A percentile compares a stretch with the other conserved stretches of the same genome.
Conservation (phyloP, 1,284 basidiomycete genomes). For the Gomphus bonarii region DNA sequence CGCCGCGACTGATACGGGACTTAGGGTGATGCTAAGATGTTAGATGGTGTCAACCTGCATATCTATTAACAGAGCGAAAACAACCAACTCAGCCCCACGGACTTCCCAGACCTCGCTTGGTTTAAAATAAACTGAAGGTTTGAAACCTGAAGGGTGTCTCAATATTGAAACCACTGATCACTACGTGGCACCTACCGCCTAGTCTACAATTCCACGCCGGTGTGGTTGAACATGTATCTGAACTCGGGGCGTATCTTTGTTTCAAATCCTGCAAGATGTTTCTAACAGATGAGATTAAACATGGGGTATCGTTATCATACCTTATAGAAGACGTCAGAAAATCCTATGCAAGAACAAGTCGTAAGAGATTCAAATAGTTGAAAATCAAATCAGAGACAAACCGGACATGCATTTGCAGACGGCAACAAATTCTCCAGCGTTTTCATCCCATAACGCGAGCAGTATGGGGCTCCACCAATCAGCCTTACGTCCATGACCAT, state of each 20-base stretch:
- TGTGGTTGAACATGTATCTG: constrained; percentile 52
- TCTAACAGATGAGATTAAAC: constrained; percentile 5
- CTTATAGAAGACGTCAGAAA: constrained; percentile 84
- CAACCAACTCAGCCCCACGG: constrained; percentile 75
- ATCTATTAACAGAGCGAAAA: neutral
- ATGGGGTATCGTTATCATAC: constrained; percentile 23
- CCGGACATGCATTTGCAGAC: constrained; percentile 86
- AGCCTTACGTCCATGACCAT: constrained; percentile 88
- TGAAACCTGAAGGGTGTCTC: constrained; percentile 39
- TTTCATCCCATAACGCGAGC: constrained; percentile 71
- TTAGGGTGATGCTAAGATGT: constrained; percentile 64
- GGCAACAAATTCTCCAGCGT: constrained; percentile 61
- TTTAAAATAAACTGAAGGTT: constrained; percentile 77
- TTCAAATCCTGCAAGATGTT: constrained; percentile 28
- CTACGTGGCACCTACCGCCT: constrained; percentile 38
- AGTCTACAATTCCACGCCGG: constrained; percentile 59
- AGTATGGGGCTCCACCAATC: constrained; percentile 92
- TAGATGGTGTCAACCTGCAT: neutral
- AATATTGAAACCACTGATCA: constrained; percentile 8
- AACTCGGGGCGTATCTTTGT: constrained; percentile 54
- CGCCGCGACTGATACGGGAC: constrained; percentile 82
- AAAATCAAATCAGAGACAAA: constrained; percentile 16
- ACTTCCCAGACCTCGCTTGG: constrained; percentile 90
- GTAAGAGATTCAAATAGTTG: neutral
- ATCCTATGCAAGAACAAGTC: constrained; percentile 39